Conservation (phyloP, 2,329 filamentous ascomycete species). For the Colletotrichum gloeosporioides region DNA sequence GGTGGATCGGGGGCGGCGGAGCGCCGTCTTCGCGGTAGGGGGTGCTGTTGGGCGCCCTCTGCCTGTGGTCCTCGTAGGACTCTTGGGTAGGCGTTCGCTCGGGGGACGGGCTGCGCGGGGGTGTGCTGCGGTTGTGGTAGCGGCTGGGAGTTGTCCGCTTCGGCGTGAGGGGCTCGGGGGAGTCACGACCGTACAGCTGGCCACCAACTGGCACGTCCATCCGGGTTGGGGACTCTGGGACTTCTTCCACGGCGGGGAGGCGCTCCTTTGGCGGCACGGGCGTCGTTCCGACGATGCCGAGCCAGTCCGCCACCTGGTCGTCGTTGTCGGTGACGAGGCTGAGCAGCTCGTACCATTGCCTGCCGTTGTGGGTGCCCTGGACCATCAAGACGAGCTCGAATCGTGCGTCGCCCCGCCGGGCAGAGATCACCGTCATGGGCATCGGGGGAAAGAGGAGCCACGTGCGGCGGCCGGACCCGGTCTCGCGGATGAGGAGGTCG, state of each 20-base stretch:
- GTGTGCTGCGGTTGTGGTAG: slow-evolving; percentile 36
- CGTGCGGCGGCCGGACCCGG: slow-evolving; percentile 72
- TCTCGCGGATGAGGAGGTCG: slow-evolving; percentile 91
- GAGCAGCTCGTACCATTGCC: slow-evolving; percentile 85
- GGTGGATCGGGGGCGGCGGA: slow-evolving; percentile 60
- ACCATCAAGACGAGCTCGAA: slow-evolving; percentile 88
- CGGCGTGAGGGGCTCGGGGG: slow-evolving; percentile 28
- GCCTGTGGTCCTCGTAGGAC: slow-evolving; percentile 37
- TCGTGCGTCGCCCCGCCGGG: slow-evolving; percentile 73
- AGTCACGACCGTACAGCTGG: slow-evolving; percentile 5
- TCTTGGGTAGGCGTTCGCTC: slow-evolving; percentile 45
- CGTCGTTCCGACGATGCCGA: slow-evolving; percentile 72
- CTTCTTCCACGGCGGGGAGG: slow-evolving; percentile 36
- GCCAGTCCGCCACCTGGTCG: slow-evolving; percentile 83
- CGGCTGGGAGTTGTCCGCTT: slow-evolving; percentile 39
- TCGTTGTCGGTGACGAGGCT: slow-evolving; percentile 79
- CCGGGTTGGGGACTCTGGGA: slow-evolving; percentile 9
- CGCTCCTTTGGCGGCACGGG: slow-evolving; percentile 52
- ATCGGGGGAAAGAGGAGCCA: slow-evolving; percentile 95
- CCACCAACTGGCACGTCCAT: slow-evolving; percentile 21
- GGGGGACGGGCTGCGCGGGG: slow-evolving; percentile 29
- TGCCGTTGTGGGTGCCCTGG: slow-evolving; percentile 67
- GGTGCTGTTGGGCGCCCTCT: slow-evolving; percentile 38
- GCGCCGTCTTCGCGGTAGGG: slow-evolving; percentile 58
- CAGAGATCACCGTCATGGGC: slow-evolving; percentile 75